Evolutionary conservation across 768 basidiomycete genomes (phyloP).

Genomic region (Calocybe gangraenosa): DNA sequence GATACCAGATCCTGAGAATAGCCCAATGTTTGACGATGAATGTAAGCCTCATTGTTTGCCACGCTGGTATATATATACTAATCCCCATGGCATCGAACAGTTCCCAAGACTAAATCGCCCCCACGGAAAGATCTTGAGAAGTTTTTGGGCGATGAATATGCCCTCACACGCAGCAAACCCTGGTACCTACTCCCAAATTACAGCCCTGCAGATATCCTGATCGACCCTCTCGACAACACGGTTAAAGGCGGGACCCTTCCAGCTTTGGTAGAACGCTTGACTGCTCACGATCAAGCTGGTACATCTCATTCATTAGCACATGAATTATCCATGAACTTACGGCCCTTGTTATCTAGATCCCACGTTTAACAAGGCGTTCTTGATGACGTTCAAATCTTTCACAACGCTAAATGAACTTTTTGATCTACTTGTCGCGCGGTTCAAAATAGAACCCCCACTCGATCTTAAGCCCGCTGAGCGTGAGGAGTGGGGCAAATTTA

Average conservation of each 20-base stretch:
- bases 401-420: constrained; percentile 80
- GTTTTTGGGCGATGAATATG: constrained; percentile 58
- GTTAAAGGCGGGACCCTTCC: constrained; percentile 84
- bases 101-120: constrained; percentile 23
- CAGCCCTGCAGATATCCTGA: constrained; percentile 72
- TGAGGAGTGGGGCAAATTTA: constrained; percentile 78
- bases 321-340: constrained; percentile 1
- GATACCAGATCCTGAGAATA: constrained; percentile 16
- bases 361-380: constrained; percentile 81
- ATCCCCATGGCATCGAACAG: too few relatives aligned
- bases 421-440: constrained; percentile 75
- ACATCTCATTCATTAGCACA: constrained; percentile 27
- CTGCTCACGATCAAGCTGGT: constrained; percentile 88
- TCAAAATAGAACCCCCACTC: constrained; percentile 71
- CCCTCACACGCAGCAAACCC: constrained; percentile 47
- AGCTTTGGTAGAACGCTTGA: constrained; percentile 85
- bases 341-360: constrained; percentile 34
- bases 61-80: neutral
- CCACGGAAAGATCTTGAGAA: constrained; percentile 49
- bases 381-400: constrained; percentile 96
- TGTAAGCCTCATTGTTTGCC: constrained; percentile 25
- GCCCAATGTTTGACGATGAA: constrained; percentile 33
- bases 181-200: constrained; percentile 88
- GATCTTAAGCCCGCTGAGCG: constrained; percentile 57
- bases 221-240: constrained; percentile 71